phyloP scores from a whole-genome alignment of 2,329 filamentous ascomycete species.

The Sphaceloma murrayae region DNA sequence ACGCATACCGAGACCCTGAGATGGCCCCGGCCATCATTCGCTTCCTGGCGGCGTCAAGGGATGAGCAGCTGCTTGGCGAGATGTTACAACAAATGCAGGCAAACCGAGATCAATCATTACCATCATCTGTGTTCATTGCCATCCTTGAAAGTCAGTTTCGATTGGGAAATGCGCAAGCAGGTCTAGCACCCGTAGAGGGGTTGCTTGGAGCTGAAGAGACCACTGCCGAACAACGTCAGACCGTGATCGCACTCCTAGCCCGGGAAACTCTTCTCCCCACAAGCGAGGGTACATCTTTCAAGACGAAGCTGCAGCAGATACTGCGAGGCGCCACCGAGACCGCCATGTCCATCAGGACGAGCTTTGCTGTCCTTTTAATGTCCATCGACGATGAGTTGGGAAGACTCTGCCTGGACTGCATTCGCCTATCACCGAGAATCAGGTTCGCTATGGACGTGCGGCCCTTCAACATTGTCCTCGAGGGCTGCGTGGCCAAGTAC shows the following conservation, averaged over 20 bases:
- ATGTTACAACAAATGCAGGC: slow-evolving; percentile 20
- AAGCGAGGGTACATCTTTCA: not conserved
- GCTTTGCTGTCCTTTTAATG: slow-evolving; percentile 22
- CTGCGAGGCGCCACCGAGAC: slow-evolving; percentile 10
- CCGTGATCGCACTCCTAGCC: slow-evolving; percentile 1
- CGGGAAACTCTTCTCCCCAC: slow-evolving; percentile 3
- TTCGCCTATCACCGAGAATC: slow-evolving; percentile 16
- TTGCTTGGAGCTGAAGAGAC: slow-evolving; percentile 25
- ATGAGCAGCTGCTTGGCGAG: slow-evolving; percentile 30
- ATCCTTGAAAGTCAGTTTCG: slow-evolving; percentile 37
- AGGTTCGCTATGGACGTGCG: slow-evolving; percentile 22
- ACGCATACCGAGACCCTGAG: slow-evolving; percentile 38
- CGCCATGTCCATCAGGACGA: not conserved
- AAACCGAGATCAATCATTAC: slow-evolving; percentile 10
- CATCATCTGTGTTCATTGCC: slow-evolving; percentile 27
- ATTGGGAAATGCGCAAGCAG: slow-evolving; percentile 33
- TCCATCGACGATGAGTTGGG: slow-evolving; percentile 22
- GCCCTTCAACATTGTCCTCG: slow-evolving; percentile 45
- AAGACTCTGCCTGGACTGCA: slow-evolving; percentile 24
- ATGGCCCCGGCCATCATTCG: slow-evolving; percentile 46
- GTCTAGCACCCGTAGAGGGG: slow-evolving; percentile 23
- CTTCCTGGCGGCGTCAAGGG: slow-evolving; percentile 43
- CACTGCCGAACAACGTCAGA: not conserved
- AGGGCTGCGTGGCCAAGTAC: slow-evolving; percentile 43
- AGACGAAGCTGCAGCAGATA: slow-evolving; percentile 8